phyloP scores from a whole-genome alignment of 202 grass and related monocot species.

The Schoenoplectus triqueter region DNA sequence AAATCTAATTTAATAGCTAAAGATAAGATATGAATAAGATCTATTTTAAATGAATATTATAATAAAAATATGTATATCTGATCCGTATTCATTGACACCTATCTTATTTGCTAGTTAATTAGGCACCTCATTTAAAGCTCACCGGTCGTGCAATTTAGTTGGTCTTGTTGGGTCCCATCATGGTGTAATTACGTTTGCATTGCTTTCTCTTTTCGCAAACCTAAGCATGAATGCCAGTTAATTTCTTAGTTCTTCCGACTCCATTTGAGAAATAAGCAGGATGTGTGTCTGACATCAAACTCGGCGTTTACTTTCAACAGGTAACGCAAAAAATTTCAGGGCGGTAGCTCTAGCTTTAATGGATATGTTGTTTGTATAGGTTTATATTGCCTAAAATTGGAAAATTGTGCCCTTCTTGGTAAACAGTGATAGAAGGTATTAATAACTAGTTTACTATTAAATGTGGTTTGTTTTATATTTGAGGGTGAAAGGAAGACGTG shows the following conservation, averaged over 20 bases:
- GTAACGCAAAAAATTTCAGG: too few relatives aligned
- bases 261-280: not conserved
- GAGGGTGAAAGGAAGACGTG: not conserved
- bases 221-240: not conserved
- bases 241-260: conserved; percentile 6
- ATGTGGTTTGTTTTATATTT: not conserved
- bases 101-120: not conserved
- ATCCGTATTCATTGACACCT: too few relatives aligned
- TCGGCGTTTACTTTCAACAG: not conserved
- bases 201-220: not conserved
- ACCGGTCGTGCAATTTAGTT: not conserved
- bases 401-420: not conserved
- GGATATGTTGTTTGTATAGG: not conserved
- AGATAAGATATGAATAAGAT: too few relatives aligned
- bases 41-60: too few relatives aligned
- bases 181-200: not conserved
- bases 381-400: not conserved
- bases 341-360: too few relatives aligned
- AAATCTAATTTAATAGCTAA: too few relatives aligned
- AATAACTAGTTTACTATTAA: not conserved
- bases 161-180: not conserved
- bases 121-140: not conserved
- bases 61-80: too few relatives aligned
- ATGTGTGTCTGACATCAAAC: not conserved
- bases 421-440: not conserved